Evolutionary conservation across 768 basidiomycete species (phyloP).

Genomic region (Dacryopinax spathularia): DNA sequence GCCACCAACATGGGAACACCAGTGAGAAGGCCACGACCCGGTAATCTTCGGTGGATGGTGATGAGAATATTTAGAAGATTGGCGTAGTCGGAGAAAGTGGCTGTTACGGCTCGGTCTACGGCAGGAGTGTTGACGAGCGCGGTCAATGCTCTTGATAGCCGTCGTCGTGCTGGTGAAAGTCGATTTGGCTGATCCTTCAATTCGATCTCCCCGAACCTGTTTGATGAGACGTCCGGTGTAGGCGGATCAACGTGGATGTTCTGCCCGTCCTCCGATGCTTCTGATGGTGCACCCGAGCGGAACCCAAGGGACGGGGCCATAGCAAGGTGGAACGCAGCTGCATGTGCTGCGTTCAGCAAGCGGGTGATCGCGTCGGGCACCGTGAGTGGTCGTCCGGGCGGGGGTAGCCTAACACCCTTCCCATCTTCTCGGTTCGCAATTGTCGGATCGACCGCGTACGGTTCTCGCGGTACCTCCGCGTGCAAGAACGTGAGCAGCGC

Average conservation of each 20-base stretch:
- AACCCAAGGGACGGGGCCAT: slow-evolving; percentile 52
- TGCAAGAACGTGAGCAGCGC: slow-evolving; percentile 63
- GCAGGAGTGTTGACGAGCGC: slow-evolving; percentile 13
- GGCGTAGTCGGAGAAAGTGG: slow-evolving; percentile 59
- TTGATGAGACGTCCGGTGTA: slow-evolving; percentile 25
- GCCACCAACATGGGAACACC: slow-evolving; percentile 81
- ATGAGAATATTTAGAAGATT: slow-evolving; percentile 54
- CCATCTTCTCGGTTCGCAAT: slow-evolving; percentile 29
- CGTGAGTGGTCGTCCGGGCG: background rate
- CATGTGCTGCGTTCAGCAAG: slow-evolving; percentile 67
- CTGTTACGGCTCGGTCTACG: slow-evolving; percentile 27
- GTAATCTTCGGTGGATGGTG: slow-evolving; percentile 55
- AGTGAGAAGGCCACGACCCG: slow-evolving; percentile 55
- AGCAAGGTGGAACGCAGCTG: slow-evolving; percentile 65
- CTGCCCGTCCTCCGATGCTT: slow-evolving; percentile 14
- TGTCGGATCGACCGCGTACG: slow-evolving; percentile 29
- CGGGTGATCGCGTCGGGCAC: slow-evolving; percentile 40
- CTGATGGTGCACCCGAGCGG: slow-evolving; percentile 11
- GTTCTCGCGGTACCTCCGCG: slow-evolving; percentile 50
- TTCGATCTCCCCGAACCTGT: background rate
- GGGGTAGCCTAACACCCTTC: background rate
- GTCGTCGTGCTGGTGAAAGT: background rate
- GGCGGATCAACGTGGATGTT: slow-evolving; percentile 10
- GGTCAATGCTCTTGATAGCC: slow-evolving; percentile 6
- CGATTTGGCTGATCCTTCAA: background rate